Conservation (phyloP, 73 alveolate genomes). For the Blepharisma japonicum region DNA sequence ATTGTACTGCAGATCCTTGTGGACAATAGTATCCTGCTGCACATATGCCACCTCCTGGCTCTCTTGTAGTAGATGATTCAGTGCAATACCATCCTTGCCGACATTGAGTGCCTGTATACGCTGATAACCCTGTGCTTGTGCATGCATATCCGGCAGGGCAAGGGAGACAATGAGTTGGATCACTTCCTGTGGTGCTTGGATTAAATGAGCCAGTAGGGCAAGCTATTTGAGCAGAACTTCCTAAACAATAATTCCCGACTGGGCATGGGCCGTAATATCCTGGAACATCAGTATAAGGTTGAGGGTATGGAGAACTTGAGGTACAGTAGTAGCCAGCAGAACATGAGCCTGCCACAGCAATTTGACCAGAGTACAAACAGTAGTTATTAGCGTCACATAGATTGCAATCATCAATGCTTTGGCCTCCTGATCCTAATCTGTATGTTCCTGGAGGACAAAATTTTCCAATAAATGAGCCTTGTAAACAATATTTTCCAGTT, state of each 20-base stretch:
- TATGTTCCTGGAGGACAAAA: constrained; percentile 64
- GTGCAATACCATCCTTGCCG: constrained; percentile 49
- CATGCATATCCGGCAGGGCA: constrained; percentile 58
- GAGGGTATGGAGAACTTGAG: constrained; percentile 16
- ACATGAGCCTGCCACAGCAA: constrained; percentile 35
- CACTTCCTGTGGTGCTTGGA: constrained; percentile 36
- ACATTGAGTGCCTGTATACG: constrained; percentile 26
- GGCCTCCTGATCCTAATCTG: constrained; percentile 32
- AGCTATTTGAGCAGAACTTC: constrained; percentile 40
- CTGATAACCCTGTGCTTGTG: constrained; percentile 35
- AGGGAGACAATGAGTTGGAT: constrained; percentile 34
- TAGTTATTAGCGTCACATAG: constrained; percentile 34
- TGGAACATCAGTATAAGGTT: constrained; percentile 38
- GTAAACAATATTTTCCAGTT: constrained; percentile 62
- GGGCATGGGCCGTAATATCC: constrained; percentile 62
- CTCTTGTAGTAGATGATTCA: constrained; percentile 36
- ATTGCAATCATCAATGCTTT: constrained; percentile 26
- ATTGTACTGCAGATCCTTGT: constrained; percentile 49
- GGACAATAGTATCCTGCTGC: constrained; percentile 62
- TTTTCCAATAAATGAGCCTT: constrained; percentile 6
- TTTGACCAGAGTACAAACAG: constrained; percentile 38
- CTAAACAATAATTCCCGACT: constrained; percentile 44
- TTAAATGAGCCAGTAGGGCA: constrained; percentile 65
- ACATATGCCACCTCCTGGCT: constrained; percentile 38
- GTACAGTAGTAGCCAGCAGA: constrained; percentile 60